These are phyloP conservation scores for Elongisporangium prolatum DNA, from an alignment of 352 stramenopile species.

Conservation along the genomic window DNA sequence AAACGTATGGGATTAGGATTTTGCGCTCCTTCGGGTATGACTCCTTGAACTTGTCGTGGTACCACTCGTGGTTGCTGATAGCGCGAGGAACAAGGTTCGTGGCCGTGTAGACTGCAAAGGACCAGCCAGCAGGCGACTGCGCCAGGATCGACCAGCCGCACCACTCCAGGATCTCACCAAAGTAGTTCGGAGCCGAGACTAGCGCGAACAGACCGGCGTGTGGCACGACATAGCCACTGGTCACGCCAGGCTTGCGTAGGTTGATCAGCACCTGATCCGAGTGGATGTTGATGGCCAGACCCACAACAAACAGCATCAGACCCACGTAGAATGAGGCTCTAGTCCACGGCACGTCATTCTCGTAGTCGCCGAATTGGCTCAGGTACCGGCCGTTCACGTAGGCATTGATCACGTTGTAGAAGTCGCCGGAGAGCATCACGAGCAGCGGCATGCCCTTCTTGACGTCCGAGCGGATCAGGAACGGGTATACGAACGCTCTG, in stretches of 20 bases:
- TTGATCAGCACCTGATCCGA: slow-evolving; percentile 67
- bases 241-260: slow-evolving; percentile 52
- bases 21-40: slow-evolving; percentile 29
- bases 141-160: slow-evolving; percentile 55
- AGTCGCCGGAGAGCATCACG: slow-evolving; percentile 42
- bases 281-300: slow-evolving; percentile 58
- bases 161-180: slow-evolving; percentile 77
- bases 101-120: slow-evolving; percentile 43
- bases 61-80: slow-evolving; percentile 49
- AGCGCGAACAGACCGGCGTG: slow-evolving; percentile 58
- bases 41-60: slow-evolving; percentile 49
- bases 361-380: slow-evolving; percentile 56
- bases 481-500: slow-evolving; percentile 63
- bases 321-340: slow-evolving; percentile 53
- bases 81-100: slow-evolving; percentile 45
- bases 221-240: slow-evolving; percentile 47
- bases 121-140: slow-evolving; percentile 44
- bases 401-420: slow-evolving; percentile 71
- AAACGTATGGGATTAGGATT: slow-evolving; percentile 34
- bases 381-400: slow-evolving; percentile 69
- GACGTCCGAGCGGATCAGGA: slow-evolving; percentile 48
- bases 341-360: slow-evolving; percentile 19
- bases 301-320: slow-evolving; percentile 38
- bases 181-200: slow-evolving; percentile 74
- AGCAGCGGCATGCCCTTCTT: slow-evolving; percentile 60